Evolutionary conservation across 345 rosid genomes (phyloP).

Genomic region (Dimocarpus longan): DNA sequence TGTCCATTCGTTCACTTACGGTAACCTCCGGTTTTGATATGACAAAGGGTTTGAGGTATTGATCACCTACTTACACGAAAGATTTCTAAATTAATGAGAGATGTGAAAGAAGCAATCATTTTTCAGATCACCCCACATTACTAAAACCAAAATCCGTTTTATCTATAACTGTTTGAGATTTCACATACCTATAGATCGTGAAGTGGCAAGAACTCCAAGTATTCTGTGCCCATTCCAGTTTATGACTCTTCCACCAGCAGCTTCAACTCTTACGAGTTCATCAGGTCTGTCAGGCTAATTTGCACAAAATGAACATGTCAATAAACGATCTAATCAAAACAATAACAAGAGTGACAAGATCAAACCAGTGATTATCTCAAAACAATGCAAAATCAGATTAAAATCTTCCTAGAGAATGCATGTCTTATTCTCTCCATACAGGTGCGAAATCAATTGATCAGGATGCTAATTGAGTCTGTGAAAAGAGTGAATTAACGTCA

Average conservation of each 20-base stretch:
- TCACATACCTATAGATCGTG: conserved; percentile 65
- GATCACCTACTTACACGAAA: conserved; percentile 46
- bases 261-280: conserved; percentile 59
- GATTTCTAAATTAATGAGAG: too few relatives aligned
- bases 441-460: neutral
- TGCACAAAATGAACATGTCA: conserved; percentile 15
- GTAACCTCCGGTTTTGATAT: conserved; percentile 58
- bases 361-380: too few relatives aligned
- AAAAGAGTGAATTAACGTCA: too few relatives aligned
- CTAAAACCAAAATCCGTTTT: too few relatives aligned
- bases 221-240: conserved; percentile 66
- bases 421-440: neutral
- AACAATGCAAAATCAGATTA: neutral
- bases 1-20: conserved; percentile 33
- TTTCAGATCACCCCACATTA: neutral
- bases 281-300: conserved; percentile 62
- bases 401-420: neutral
- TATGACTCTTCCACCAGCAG: conserved; percentile 66
- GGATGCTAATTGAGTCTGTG: neutral
- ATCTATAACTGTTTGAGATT: neutral
- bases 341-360: neutral
- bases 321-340: neutral
- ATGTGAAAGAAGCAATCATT: too few relatives aligned
- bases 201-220: conserved; percentile 66
- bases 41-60: conserved; percentile 56